Percentiles rank a stretch among this genome's conserved stretches.
These are phyloP conservation scores for Plasmodium knowlesi DNA, from an alignment of 169 alveolate species.

Conservation along the genomic window DNA sequence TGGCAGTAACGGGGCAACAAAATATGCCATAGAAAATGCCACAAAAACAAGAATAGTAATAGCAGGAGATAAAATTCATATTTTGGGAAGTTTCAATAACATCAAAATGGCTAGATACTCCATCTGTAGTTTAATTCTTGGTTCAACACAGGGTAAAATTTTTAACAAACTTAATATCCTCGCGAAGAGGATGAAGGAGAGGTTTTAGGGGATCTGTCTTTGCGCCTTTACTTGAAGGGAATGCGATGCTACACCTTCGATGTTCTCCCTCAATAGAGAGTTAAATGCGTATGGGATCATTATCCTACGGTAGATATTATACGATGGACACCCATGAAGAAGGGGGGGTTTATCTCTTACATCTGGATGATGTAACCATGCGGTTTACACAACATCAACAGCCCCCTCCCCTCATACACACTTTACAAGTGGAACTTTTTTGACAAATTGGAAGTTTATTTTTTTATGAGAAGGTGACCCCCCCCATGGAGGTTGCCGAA, in stretches of 20 bases:
- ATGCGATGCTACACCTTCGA: not conserved
- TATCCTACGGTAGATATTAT: no score
- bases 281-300: not conserved
- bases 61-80: constrained; percentile 86
- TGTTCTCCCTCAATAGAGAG: not conserved
- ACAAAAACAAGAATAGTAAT: constrained; percentile 98
- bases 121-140: constrained; percentile 97
- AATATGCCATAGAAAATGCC: constrained; percentile 98
- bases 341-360: not conserved
- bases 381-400: not conserved
- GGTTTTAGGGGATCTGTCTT: constrained; percentile 74
- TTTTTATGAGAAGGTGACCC: not conserved
- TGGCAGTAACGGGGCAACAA: constrained; percentile 99
- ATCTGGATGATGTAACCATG: not conserved
- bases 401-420: not conserved
- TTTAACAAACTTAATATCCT: constrained; percentile 94
- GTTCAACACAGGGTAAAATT: constrained; percentile 98
- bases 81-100: constrained; percentile 93
- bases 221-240: not conserved
- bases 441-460: not conserved
- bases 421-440: not conserved
- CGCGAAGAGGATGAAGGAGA: constrained; percentile 93
- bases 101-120: constrained; percentile 98
- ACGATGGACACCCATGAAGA: not conserved
- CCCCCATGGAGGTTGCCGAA: not conserved